Conservation (phyloP, 2,329 filamentous ascomycete species). For the Myriosclerotinia duriaeana region DNA sequence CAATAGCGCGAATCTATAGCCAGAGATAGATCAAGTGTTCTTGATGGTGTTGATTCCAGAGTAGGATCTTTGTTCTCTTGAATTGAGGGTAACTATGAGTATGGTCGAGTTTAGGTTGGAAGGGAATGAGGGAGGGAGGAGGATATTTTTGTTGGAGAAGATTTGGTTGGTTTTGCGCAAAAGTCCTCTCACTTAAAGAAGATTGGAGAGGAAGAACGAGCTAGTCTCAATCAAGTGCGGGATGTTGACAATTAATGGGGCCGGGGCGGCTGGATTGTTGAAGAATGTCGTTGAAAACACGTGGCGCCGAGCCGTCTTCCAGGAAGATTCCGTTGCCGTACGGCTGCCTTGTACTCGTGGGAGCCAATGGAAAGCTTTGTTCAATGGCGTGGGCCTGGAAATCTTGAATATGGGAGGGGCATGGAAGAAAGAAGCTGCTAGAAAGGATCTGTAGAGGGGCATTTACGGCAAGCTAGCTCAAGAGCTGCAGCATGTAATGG, state of each 20-base stretch:
- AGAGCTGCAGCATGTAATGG: background rate
- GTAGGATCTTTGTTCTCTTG: background rate
- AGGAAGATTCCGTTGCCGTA: background rate
- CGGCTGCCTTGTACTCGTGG: background rate
- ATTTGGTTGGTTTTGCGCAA: conserved; percentile 1
- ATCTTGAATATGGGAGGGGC: background rate
- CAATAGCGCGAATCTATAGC: background rate
- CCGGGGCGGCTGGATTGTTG: background rate
- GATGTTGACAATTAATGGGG: background rate
- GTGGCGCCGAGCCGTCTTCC: background rate
- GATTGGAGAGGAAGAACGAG: background rate
- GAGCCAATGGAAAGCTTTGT: background rate
- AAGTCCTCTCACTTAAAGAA: background rate
- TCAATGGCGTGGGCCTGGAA: background rate
- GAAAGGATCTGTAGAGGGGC: background rate
- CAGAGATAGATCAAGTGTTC: background rate
- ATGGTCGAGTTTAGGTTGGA: background rate
- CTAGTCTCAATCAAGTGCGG: background rate
- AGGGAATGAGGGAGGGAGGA: background rate
- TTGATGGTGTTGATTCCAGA: background rate
- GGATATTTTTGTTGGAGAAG: conserved; percentile 5
- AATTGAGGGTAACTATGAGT: background rate
- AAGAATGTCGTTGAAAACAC: background rate
- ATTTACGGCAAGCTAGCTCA: background rate
- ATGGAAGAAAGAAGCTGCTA: background rate